Conservation (phyloP, 768 basidiomycete genomes). For the Calocybe cyanea region DNA sequence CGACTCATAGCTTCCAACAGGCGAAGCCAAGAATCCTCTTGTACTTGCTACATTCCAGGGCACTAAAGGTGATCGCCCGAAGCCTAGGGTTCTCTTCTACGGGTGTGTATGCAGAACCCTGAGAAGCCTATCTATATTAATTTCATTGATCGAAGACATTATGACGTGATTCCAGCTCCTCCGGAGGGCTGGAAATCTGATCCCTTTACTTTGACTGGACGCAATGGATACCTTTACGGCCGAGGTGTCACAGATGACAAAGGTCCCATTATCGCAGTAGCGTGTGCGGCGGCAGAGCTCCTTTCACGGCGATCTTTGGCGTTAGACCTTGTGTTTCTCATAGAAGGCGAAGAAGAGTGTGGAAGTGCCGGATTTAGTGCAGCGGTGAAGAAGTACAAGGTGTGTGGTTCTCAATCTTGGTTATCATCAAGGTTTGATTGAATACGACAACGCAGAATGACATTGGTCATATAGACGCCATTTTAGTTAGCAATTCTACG, state of each 20-base stretch:
- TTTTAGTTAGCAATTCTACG: conserved; percentile 91
- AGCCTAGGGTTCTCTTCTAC: conserved; percentile 85
- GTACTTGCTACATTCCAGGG: conserved; percentile 88
- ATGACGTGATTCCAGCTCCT: conserved; percentile 91
- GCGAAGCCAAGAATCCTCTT: conserved; percentile 77
- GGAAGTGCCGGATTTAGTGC: conserved; percentile 84
- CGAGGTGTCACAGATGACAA: conserved; percentile 94
- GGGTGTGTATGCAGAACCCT: conserved; percentile 47
- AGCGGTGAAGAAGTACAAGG: conserved; percentile 75
- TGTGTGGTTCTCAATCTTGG: conserved; percentile 18
- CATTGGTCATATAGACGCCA: conserved; percentile 86
- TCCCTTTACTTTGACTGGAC: conserved; percentile 78
- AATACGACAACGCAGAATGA: conserved; percentile 43
- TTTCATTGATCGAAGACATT: conserved; percentile 57
- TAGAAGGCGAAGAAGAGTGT: conserved; percentile 97
- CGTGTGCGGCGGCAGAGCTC: conserved; percentile 84
- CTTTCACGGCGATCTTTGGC: conserved; percentile 69
- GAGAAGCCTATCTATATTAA: background rate
- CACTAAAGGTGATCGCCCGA: conserved; percentile 49
- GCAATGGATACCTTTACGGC: conserved; percentile 88
- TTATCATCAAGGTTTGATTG: background rate
- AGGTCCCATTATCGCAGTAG: conserved; percentile 89
- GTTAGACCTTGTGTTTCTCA: conserved; percentile 83
- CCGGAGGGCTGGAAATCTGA: conserved; percentile 74
- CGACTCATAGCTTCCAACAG: conserved; percentile 61